Evolutionary conservation across 345 rosid species (phyloP).

Genomic region (Salix caprea): DNA sequence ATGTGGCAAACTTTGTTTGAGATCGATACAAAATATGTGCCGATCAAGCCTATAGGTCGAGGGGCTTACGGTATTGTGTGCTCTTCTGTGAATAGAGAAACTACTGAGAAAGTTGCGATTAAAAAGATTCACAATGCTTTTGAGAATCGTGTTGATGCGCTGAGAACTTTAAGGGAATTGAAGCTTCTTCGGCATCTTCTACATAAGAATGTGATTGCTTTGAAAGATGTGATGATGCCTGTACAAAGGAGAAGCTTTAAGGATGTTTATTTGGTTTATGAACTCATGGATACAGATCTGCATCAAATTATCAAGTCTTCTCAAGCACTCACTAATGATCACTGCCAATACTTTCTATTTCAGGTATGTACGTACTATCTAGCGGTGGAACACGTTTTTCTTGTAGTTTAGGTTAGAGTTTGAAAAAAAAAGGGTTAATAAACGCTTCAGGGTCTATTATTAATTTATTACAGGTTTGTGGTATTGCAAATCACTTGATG

Average conservation of each 20-base stretch:
- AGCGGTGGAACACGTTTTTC: not conserved
- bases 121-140: slow-evolving; percentile 77
- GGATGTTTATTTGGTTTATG: slow-evolving; percentile 85
- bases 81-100: slow-evolving; percentile 62
- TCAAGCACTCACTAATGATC: slow-evolving; percentile 64
- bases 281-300: slow-evolving; percentile 80
- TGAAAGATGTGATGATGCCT: slow-evolving; percentile 85
- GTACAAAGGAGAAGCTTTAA: slow-evolving; percentile 55
- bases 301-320: slow-evolving; percentile 85
- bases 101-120: slow-evolving; percentile 67
- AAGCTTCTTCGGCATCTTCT: slow-evolving; percentile 75
- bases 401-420: not conserved
- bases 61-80: slow-evolving; percentile 83
- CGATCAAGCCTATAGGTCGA: slow-evolving; percentile 77
- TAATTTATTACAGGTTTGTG: not conserved
- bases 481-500: not conserved
- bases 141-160: slow-evolving; percentile 62
- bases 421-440: not conserved
- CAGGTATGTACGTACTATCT: slow-evolving; percentile 39
- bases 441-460: not conserved
- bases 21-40: slow-evolving; percentile 74
- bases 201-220: slow-evolving; percentile 72
- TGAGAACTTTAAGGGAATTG: slow-evolving; percentile 74
- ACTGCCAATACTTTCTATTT: slow-evolving; percentile 75
- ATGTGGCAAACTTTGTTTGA: slow-evolving; percentile 87